Evolutionary conservation across 2,329 filamentous ascomycete species (phyloP).

Genomic region (Onygenales sp.): DNA sequence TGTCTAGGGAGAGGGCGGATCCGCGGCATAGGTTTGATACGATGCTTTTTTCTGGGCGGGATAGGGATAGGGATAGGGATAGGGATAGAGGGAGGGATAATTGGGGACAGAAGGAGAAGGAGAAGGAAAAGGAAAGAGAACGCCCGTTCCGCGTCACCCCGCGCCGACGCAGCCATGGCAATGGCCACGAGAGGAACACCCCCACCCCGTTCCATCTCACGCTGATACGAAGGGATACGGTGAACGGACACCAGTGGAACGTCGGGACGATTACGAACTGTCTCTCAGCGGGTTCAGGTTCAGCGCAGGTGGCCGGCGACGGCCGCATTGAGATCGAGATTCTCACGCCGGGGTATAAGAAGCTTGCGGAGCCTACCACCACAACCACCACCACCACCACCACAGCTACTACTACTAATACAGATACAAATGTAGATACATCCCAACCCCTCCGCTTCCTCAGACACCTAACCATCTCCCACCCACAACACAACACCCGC

Average conservation of each 20-base stretch:
- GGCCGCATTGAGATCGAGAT: slow-evolving; percentile 45
- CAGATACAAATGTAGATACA: background rate
- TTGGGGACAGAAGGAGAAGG: too few species aligned
- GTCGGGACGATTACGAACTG: slow-evolving; percentile 52
- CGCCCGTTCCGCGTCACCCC: too few species aligned
- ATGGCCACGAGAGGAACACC: background rate
- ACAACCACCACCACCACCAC: background rate
- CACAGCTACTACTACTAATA: background rate
- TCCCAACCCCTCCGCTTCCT: slow-evolving; percentile 7
- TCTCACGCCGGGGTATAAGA: slow-evolving; percentile 50
- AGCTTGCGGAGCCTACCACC: slow-evolving; percentile 36
- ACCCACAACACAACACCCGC: slow-evolving; percentile 1
- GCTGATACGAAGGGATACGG: slow-evolving; percentile 64
- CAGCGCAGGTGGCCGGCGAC: slow-evolving; percentile 7
- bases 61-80: too few species aligned
- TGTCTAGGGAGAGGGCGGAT: too few species aligned
- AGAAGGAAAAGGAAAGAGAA: too few species aligned
- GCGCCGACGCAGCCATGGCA: slow-evolving; percentile 2
- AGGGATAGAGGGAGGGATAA: too few species aligned
- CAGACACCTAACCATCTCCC: slow-evolving; percentile 9
- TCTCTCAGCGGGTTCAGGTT: slow-evolving; percentile 4
- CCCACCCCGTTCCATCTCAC: slow-evolving; percentile 34
- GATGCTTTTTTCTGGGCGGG: background rate
- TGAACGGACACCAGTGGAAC: slow-evolving; percentile 64
- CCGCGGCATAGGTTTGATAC: background rate